Evolutionary conservation across 1,284 basidiomycete species (phyloP).

Genomic region (Ceratobasidium papillatum): DNA sequence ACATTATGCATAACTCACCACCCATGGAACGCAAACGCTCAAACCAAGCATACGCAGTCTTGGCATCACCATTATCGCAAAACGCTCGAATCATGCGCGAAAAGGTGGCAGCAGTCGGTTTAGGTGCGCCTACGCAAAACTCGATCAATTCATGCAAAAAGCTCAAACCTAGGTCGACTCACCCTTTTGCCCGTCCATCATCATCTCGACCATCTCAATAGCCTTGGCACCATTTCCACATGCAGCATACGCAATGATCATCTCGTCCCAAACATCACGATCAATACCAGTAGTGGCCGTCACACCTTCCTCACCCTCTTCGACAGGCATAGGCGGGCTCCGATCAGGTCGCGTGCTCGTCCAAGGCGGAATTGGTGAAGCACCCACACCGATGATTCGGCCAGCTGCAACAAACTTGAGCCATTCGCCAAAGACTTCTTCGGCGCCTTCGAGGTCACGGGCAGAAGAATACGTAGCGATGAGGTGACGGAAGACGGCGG

Average conservation of each 20-base stretch:
- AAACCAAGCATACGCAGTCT: slow-evolving; percentile 76
- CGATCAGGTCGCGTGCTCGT: neutral
- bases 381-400: slow-evolving; percentile 50
- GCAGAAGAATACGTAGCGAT: slow-evolving; percentile 66
- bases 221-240: slow-evolving; percentile 70
- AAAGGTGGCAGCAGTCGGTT: slow-evolving; percentile 70
- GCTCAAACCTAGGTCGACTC: slow-evolving; percentile 37
- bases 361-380: neutral
- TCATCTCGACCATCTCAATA: slow-evolving; percentile 73
- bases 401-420: slow-evolving; percentile 55
- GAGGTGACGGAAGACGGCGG: slow-evolving; percentile 59
- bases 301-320: slow-evolving; percentile 22
- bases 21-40: slow-evolving; percentile 57
- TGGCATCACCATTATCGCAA: slow-evolving; percentile 65
- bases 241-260: slow-evolving; percentile 80
- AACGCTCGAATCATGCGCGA: slow-evolving; percentile 74
- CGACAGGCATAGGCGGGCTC: neutral
- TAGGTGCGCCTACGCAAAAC: slow-evolving; percentile 60
- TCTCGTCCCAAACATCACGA: slow-evolving; percentile 69
- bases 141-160: slow-evolving; percentile 23
- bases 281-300: slow-evolving; percentile 28
- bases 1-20: slow-evolving; percentile 47
- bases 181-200: slow-evolving; percentile 66
- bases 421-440: slow-evolving; percentile 75
- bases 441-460: slow-evolving; percentile 67